Evolutionary conservation across 2,329 filamentous ascomycete species (phyloP).

Genomic region (Arthroderma uncinatum): DNA sequence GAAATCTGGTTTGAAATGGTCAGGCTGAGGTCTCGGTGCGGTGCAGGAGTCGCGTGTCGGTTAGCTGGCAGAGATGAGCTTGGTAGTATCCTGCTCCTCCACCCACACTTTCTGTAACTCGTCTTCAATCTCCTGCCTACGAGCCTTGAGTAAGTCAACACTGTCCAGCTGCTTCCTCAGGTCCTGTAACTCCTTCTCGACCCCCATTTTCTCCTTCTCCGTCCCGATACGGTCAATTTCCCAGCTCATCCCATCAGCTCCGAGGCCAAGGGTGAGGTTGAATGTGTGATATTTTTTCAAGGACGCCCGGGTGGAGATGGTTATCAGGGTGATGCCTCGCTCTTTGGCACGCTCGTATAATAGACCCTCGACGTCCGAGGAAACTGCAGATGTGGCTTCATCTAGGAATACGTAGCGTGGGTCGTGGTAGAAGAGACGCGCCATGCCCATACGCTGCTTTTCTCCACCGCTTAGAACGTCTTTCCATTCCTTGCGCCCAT

Average conservation of each 20-base stretch:
- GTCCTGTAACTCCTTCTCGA: slow-evolving; percentile 82
- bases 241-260: slow-evolving; percentile 75
- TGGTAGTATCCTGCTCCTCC: slow-evolving; percentile 10
- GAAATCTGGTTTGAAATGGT: too few species aligned
- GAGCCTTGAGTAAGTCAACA: slow-evolving; percentile 72
- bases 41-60: neutral
- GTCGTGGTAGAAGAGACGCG: slow-evolving; percentile 84
- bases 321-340: slow-evolving; percentile 88
- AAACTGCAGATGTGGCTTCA: slow-evolving; percentile 89
- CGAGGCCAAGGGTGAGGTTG: slow-evolving; percentile 74
- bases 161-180: slow-evolving; percentile 66
- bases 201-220: slow-evolving; percentile 80
- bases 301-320: slow-evolving; percentile 85
- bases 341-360: slow-evolving; percentile 90
- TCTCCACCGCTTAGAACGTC: slow-evolving; percentile 94
- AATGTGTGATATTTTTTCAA: slow-evolving; percentile 93
- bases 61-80: neutral
- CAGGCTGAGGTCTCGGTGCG: too few species aligned
- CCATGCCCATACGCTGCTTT: slow-evolving; percentile 91
- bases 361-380: slow-evolving; percentile 84
- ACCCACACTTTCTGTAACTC: slow-evolving; percentile 61
- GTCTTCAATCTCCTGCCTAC: slow-evolving; percentile 67
- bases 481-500: slow-evolving; percentile 96
- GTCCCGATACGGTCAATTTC: slow-evolving; percentile 90
- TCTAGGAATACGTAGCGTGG: slow-evolving; percentile 90